phyloP scores from a whole-genome alignment of 164 flowering plant species.

The Vitis rotundifolia region DNA sequence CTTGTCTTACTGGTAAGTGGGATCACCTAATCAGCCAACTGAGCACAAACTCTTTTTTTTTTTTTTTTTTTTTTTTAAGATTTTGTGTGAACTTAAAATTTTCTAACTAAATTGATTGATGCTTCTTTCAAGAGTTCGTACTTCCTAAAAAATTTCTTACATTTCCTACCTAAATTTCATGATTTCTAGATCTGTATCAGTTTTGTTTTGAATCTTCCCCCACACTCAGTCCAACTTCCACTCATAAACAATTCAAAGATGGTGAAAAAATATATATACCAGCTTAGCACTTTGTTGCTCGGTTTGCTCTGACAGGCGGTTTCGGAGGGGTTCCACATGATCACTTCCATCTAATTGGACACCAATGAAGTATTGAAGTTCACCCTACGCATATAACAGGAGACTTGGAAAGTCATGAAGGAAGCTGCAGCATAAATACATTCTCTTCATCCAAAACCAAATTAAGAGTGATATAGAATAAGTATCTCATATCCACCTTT shows the following conservation, averaged over 20 bases:
- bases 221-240: no score
- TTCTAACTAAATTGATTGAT: no score
- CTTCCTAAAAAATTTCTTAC: no score
- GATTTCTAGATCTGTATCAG: no score
- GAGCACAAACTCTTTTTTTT: no score
- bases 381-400: conserved; percentile 56
- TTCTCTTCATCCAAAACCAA: background rate
- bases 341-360: conserved; percentile 99
- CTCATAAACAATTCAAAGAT: background rate
- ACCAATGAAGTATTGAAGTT: conserved; percentile 97
- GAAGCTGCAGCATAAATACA: background rate
- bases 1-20: no score
- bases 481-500: conserved; percentile 49
- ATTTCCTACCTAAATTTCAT: no score
- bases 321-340: conserved; percentile 84
- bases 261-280: conserved; percentile 34
- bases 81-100: no score
- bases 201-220: no score
- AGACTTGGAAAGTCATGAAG: conserved; percentile 1
- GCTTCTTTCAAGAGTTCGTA: no score
- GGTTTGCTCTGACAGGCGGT: conserved; percentile 78
- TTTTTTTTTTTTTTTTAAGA: no score
- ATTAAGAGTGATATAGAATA: background rate
- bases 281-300: conserved; percentile 78
- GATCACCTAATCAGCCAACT: no score